Conservation (phyloP, 129 eudicot genomes). For the Flaveria bidentis region DNA sequence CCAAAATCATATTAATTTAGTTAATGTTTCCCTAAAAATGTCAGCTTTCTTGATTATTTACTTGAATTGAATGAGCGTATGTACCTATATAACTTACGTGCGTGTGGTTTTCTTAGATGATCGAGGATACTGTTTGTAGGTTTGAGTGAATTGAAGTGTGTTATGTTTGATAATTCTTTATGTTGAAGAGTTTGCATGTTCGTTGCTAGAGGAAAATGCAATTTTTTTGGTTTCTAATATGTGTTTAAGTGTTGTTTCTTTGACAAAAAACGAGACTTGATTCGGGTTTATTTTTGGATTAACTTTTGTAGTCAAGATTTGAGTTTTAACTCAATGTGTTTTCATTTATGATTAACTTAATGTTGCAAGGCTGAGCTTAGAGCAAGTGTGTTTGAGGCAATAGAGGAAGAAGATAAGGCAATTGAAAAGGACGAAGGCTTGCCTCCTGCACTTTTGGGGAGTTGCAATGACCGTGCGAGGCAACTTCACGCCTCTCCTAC, state of each 20-base stretch:
- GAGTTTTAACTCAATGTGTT: conserved; percentile 16
- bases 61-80: too few relatives aligned
- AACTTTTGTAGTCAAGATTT: background rate
- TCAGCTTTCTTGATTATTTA: too few relatives aligned
- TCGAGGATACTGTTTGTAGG: too few relatives aligned
- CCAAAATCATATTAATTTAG: too few relatives aligned
- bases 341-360: background rate
- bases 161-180: background rate
- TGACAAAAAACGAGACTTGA: background rate
- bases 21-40: too few relatives aligned
- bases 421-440: conserved; percentile 77
- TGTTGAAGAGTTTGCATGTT: background rate
- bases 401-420: conserved; percentile 84
- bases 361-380: conserved; percentile 80
- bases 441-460: conserved; percentile 92
- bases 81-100: background rate
- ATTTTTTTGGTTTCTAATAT: background rate
- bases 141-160: background rate
- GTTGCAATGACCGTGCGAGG: conserved; percentile 94
- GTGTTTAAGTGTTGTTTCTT: background rate
- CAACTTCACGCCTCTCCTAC: conserved; percentile 89
- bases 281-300: background rate
- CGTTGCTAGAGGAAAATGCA: conserved; percentile 20
- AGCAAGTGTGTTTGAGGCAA: conserved; percentile 95
- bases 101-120: background rate